Percentiles rank a stretch among this genome's conserved stretches.
These are phyloP conservation scores for Penicillium thymicola DNA, from an alignment of 2,329 filamentous ascomycete genomes.

Conservation along the genomic window DNA sequence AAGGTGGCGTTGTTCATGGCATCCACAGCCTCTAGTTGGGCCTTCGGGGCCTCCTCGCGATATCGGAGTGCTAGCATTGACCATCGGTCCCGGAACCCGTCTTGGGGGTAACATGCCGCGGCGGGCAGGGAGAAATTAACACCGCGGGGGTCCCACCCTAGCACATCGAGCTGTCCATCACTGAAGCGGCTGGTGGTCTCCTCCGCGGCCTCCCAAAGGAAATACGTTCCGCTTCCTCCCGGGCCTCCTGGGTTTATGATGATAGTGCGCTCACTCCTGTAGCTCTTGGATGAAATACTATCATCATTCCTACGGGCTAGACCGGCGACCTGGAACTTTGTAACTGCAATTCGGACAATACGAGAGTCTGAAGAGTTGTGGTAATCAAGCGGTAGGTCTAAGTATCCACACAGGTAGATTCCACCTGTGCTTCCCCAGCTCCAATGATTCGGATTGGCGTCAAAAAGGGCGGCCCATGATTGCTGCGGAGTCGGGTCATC, in stretches of 20 bases:
- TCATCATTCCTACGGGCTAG: not conserved
- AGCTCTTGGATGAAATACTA: not conserved
- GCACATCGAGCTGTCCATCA: slow-evolving; percentile 12
- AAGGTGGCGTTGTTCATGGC: slow-evolving; percentile 19
- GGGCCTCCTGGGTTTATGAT: slow-evolving; percentile 18
- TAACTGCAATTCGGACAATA: slow-evolving; percentile 16
- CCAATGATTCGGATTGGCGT: slow-evolving; percentile 13
- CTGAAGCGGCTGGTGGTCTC: slow-evolving; percentile 15
- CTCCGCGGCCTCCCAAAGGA: slow-evolving; percentile 12
- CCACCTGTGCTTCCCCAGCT: slow-evolving; percentile 13
- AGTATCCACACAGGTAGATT: slow-evolving; percentile 18
- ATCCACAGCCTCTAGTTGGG: slow-evolving; percentile 11
- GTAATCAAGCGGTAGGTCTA: slow-evolving; percentile 18
- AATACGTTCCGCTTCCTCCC: slow-evolving; percentile 14
- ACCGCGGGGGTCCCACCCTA: slow-evolving; percentile 19
- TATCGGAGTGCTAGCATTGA: slow-evolving; percentile 10
- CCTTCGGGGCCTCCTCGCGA: slow-evolving; percentile 10
- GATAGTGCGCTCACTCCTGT: slow-evolving; percentile 16
- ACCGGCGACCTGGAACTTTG: slow-evolving; percentile 17
- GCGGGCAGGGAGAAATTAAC: slow-evolving; percentile 16
- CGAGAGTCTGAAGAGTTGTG: slow-evolving; percentile 14
- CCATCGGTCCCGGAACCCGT: slow-evolving; percentile 14
- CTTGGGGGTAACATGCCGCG: slow-evolving; percentile 11
- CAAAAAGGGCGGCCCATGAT: slow-evolving; percentile 13
- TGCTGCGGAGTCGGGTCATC: slow-evolving; percentile 10